Evolutionary conservation across 2,329 filamentous ascomycete species (phyloP), one percentile per base, ranked within the genome.

Genomic region (Paramyrothecium sp.): DNA sequence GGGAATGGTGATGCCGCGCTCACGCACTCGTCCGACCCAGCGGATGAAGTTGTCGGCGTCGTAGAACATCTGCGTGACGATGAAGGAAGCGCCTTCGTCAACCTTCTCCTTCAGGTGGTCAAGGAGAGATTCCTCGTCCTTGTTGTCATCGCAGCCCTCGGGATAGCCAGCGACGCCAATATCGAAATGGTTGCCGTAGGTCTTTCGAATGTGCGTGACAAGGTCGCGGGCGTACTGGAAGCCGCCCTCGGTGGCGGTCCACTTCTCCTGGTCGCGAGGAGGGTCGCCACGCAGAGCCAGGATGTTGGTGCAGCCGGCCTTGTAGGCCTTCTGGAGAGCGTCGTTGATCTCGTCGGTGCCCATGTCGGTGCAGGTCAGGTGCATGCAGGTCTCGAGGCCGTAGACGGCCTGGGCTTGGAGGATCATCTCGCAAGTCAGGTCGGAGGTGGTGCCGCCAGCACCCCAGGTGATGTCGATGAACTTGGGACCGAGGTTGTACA

Each of bases 391-490:
- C 79, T 99, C 95, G 61, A 99, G 83, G 19, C 95, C 95, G 70
- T 97, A 96, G 62, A 95, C 92, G 19, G 92, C 91, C 77, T 99
- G 95, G 49, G 95, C 92, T 64, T 97, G 92, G 64, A 90, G 88
- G 64, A 99, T 94, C 93, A 99, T 99, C 73, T 99, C 95, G 75
- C 90, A 93, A 47, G 95, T 99, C 68, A 99, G 79, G 71, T 96
- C 89, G 56, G 94, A 95, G 65, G 95, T 86, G 64, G 90, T 88
- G 51, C 95, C 95, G 65, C 95, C 95, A 54, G 95, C 95, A 62
- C 96, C 96, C 95, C 95, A 99, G 61, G 95, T 99, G 69, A 99
- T 90, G 75, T 99, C 95, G 73, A 99, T 92, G 80, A 99, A 99
- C 69, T 93, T 89, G 62, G 94, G 95, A 2, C 92, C 95, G 62